phyloP scores from a whole-genome alignment of 257 asterid species.

The Solanum commersonii region DNA sequence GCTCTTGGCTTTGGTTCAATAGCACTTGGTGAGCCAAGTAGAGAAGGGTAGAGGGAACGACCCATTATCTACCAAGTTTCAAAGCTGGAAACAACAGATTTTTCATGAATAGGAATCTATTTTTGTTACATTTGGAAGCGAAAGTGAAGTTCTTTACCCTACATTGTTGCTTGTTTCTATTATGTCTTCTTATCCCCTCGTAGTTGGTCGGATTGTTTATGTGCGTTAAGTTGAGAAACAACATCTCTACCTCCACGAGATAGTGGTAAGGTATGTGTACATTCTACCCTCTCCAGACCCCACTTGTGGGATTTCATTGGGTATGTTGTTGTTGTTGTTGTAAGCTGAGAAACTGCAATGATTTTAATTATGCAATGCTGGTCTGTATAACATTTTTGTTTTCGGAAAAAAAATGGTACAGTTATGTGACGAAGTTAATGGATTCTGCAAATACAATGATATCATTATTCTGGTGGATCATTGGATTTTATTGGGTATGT shows the following conservation, averaged over 20 bases:
- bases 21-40: too few relatives aligned
- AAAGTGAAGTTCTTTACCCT: neutral
- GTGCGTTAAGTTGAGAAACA: neutral
- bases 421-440: neutral
- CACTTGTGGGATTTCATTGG: neutral
- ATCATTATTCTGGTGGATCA: constrained; percentile 13
- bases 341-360: neutral
- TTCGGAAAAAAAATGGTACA: neutral
- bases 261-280: neutral
- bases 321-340: neutral
- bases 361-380: neutral
- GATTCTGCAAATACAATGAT: constrained; percentile 5
- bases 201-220: neutral
- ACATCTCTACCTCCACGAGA: neutral
- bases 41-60: neutral
- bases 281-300: neutral
- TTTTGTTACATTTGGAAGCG: neutral
- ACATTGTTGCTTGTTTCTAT: neutral
- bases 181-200: neutral
- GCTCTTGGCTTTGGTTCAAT: too few relatives aligned
- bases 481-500: constrained; percentile 13
- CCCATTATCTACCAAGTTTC: neutral
- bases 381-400: neutral
- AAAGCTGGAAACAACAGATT: neutral
- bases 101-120: neutral